A percentile compares a stretch with the other conserved stretches of the same genome.
phyloP scores from a whole-genome alignment of 495 filamentous ascomycete species.

The Staphylotrichum longicolle region DNA sequence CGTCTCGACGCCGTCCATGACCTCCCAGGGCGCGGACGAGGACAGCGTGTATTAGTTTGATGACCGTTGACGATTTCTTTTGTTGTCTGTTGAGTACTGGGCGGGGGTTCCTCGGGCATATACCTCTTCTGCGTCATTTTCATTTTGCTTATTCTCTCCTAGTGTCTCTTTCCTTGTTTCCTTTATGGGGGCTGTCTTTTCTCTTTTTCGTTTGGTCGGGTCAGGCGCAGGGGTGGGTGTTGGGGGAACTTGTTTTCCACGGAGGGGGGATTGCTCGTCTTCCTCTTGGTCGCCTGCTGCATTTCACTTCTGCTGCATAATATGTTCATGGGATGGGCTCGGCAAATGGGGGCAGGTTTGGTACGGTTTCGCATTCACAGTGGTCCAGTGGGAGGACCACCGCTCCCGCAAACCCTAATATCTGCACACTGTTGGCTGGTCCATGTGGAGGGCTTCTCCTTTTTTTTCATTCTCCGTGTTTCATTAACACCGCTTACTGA shows the following conservation, averaged over 20 bases:
- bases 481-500: slow-evolving; percentile 47
- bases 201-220: slow-evolving; percentile 22
- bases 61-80: slow-evolving; percentile 47
- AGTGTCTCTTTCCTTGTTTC: slow-evolving; percentile 28
- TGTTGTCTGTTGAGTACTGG: slow-evolving; percentile 34
- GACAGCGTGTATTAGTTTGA: slow-evolving; percentile 58
- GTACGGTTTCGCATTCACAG: slow-evolving; percentile 44
- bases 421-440: slow-evolving; percentile 54
- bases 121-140: slow-evolving; percentile 43
- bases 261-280: slow-evolving; percentile 28
- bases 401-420: slow-evolving; percentile 51
- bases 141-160: slow-evolving; percentile 31
- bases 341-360: slow-evolving; percentile 47
- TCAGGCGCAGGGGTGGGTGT: slow-evolving; percentile 30
- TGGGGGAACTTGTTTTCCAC: slow-evolving; percentile 24
- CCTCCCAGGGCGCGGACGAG: slow-evolving; percentile 58
- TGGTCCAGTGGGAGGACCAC: slow-evolving; percentile 41
- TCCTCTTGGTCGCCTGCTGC: slow-evolving; percentile 26
- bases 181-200: slow-evolving; percentile 14
- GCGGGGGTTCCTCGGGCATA: slow-evolving; percentile 48
- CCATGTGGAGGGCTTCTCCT: slow-evolving; percentile 44
- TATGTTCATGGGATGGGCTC: slow-evolving; percentile 40
- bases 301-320: slow-evolving; percentile 43
- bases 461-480: slow-evolving; percentile 43
- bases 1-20: slow-evolving; percentile 60